phyloP scores from a whole-genome alignment of 768 basidiomycete genomes.

The Mycena rebaudengoi region DNA sequence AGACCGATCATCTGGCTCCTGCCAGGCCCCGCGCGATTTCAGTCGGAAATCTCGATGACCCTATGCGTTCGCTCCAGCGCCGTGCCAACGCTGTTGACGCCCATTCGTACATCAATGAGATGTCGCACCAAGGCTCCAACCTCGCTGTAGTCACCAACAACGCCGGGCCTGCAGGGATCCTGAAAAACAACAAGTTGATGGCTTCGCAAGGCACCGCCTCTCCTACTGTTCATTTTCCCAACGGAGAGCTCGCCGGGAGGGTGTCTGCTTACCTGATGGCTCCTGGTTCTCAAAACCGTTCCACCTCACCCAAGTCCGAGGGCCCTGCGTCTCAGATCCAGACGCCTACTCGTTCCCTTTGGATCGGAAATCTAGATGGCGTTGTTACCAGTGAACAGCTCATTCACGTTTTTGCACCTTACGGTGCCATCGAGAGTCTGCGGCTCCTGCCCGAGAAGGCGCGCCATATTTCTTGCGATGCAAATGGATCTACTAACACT shows the following conservation, averaged over 20 bases:
- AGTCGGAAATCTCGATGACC: constrained; percentile 87
- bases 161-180: constrained; percentile 56
- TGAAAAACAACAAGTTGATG: constrained; percentile 68
- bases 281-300: constrained; percentile 72
- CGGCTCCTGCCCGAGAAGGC: constrained; percentile 98
- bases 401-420: constrained; percentile 94
- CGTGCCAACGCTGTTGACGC: constrained; percentile 67
- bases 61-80: constrained; percentile 73
- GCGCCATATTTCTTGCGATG: constrained; percentile 12
- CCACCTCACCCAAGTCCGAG: constrained; percentile 87
- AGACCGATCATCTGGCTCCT: constrained; percentile 71
- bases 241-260: constrained; percentile 63
- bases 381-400: constrained; percentile 94
- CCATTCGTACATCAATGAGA: constrained; percentile 67
- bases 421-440: constrained; percentile 96
- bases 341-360: constrained; percentile 93
- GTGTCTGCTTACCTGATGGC: constrained; percentile 75
- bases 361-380: constrained; percentile 98
- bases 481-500: not conserved
- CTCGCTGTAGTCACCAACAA: constrained; percentile 47
- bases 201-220: constrained; percentile 57
- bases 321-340: constrained; percentile 78
- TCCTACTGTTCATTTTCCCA: constrained; percentile 74
- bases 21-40: constrained; percentile 84
- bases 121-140: constrained; percentile 53